Evolutionary conservation across 2,329 filamentous ascomycete species (phyloP).

Genomic region (Reticulascus tulasneorum): DNA sequence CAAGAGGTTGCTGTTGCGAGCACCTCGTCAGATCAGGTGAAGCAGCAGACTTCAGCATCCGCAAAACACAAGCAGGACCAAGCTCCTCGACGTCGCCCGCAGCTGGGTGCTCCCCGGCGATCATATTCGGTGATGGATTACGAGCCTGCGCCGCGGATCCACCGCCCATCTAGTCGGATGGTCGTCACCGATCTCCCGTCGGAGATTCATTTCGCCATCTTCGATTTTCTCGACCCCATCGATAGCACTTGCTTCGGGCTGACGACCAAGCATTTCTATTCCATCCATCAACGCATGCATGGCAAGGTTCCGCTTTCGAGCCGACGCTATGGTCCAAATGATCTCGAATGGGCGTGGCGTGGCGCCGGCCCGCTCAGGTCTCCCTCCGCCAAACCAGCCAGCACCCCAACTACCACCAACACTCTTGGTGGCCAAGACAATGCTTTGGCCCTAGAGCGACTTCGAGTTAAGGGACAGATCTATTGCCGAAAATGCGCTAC

Average conservation of each 20-base stretch:
- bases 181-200: constrained; percentile 50
- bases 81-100: constrained; percentile 22
- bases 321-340: constrained; percentile 57
- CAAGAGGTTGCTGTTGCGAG: no score
- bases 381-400: constrained; percentile 4
- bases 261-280: constrained; percentile 54
- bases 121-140: constrained; percentile 60
- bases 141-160: constrained; percentile 46
- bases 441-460: constrained; percentile 32
- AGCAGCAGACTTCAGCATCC: no score
- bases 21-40: no score
- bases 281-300: constrained; percentile 53
- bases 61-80: no score
- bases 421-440: constrained; percentile 6
- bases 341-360: constrained; percentile 62
- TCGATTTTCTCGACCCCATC: constrained; percentile 61
- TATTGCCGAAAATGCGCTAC: constrained; percentile 61
- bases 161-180: constrained; percentile 41
- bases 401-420: constrained; percentile 4
- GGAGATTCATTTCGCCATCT: constrained; percentile 57
- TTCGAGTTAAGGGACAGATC: constrained; percentile 54
- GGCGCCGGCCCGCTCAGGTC: constrained; percentile 43
- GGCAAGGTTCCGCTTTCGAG: constrained; percentile 52
- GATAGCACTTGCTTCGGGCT: constrained; percentile 61
- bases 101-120: constrained; percentile 44